Evolutionary conservation across 208 protist species (phyloP).

Genomic region (Acanthamoeba lugdunensis): DNA sequence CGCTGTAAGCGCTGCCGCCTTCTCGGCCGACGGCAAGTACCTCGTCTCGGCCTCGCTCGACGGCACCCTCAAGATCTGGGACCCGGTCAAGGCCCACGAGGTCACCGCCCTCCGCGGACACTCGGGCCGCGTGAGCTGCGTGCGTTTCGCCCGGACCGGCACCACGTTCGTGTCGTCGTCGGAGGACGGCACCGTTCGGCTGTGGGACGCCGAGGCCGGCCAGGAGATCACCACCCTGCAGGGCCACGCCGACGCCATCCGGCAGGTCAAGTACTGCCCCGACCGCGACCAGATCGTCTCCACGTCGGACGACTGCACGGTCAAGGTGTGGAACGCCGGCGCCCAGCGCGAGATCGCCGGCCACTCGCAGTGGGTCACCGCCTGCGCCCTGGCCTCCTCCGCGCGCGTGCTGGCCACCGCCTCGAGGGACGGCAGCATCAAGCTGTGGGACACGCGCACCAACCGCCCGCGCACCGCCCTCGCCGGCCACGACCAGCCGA

Average conservation of each 20-base stretch:
- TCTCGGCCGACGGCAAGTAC: constrained; percentile 76
- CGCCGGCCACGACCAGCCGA: constrained; percentile 19
- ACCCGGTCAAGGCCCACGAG: constrained; percentile 61
- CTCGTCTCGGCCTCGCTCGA: constrained; percentile 79
- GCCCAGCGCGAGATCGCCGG: constrained; percentile 64
- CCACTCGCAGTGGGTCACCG: constrained; percentile 66
- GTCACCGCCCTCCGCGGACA: constrained; percentile 77
- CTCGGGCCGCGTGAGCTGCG: constrained; percentile 75
- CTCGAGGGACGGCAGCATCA: constrained; percentile 66
- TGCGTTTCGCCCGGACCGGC: constrained; percentile 5
- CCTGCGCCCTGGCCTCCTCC: background rate
- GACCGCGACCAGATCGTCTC: constrained; percentile 67
- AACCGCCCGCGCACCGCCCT: background rate
- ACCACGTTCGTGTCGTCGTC: constrained; percentile 64
- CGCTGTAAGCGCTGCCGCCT: constrained; percentile 73
- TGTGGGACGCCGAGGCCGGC: constrained; percentile 76
- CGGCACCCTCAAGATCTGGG: constrained; percentile 82
- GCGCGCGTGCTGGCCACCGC: background rate
- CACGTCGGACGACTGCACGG: constrained; percentile 66
- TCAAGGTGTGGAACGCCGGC: constrained; percentile 70
- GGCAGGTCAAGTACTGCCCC: constrained; percentile 58
- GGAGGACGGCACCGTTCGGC: constrained; percentile 73
- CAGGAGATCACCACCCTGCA: constrained; percentile 71
- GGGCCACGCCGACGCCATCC: constrained; percentile 79
- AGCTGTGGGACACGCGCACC: constrained; percentile 66